These are phyloP conservation scores for Sorghum bicolor DNA, from an alignment of 176 grass and related monocot genomes.

Conservation along the genomic window DNA sequence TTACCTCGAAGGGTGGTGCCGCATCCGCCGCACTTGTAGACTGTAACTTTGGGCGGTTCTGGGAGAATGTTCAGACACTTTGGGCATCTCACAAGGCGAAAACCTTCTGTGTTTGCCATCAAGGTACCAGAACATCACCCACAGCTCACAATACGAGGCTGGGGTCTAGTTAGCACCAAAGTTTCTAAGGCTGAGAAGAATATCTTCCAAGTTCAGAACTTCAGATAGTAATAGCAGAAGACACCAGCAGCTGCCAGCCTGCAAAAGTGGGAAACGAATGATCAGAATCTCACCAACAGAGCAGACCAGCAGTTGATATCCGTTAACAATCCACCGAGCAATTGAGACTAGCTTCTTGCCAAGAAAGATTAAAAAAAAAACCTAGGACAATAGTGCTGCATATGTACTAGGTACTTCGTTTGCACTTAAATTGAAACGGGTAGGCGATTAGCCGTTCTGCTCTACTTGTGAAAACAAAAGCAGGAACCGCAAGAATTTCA, in stretches of 20 bases:
- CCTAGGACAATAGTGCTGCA: background rate
- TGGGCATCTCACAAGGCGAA: conserved; percentile 80
- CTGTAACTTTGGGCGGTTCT: conserved; percentile 46
- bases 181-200: background rate
- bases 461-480: background rate
- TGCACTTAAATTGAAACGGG: background rate
- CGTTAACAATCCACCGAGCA: background rate
- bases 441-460: background rate
- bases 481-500: background rate
- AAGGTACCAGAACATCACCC: conserved; percentile 29
- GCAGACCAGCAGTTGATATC: background rate
- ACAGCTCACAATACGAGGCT: background rate
- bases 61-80: conserved; percentile 69
- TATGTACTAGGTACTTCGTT: background rate
- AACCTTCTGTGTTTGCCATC: conserved; percentile 44
- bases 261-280: background rate
- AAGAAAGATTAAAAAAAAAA: background rate
- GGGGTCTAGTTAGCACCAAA: background rate
- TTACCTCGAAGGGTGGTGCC: conserved; percentile 70
- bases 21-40: conserved; percentile 79
- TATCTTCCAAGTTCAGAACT: background rate
- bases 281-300: conserved; percentile 11
- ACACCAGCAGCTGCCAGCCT: background rate
- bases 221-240: background rate
- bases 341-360: background rate